Evolutionary conservation across 2,329 filamentous ascomycete genomes (phyloP), one percentile per base, ranked within the genome.

Genomic region (Aspergillus sp.): DNA sequence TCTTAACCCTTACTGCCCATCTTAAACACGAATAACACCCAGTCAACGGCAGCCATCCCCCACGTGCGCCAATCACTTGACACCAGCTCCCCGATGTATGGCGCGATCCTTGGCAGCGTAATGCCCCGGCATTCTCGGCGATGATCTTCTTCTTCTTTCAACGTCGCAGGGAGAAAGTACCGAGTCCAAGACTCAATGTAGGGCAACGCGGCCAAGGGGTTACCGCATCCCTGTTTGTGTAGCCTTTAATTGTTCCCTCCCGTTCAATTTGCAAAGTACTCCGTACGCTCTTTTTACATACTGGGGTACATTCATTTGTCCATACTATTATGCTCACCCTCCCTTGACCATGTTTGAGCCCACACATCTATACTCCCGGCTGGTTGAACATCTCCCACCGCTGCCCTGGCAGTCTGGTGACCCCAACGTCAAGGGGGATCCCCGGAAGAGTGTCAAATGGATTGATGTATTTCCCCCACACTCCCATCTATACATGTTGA

Each of bases 381-480:
- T 59, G 30, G 49, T 53, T 32, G 57, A 58, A 4, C 52, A 53
- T 44, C 44, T 59, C n/a, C 41, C 41, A 12, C 13, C 20, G 10
- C 39, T 41, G 4, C 58, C 58, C 37, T 61, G 59, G 59, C 51
- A 47, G 38, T 49, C 51, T 35, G 51, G 56, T 25, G 52, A 60
- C 37, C 41, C 59, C 7, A 53, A 51, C 20, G 55, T 57, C 25
- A 65, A 61, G 50, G 64, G 64, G 5, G 63, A 67, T 45, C 61
- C 64, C 2, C 57, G 55, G 42, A 67, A 66, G 50, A 65, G 62
- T 52, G 77, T 81, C 19, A 80, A 81, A 68, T 81, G 78, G 78
- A 77, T 81, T 37, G 78, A 81, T 71, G 78, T 81, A 68, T 64
- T 77, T 73, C 30, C 41, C 49, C 41, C 7, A 13, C 13, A 12